Evolutionary conservation across 352 stramenopile species (phyloP).

Genomic region (Phytophthora citricola): DNA sequence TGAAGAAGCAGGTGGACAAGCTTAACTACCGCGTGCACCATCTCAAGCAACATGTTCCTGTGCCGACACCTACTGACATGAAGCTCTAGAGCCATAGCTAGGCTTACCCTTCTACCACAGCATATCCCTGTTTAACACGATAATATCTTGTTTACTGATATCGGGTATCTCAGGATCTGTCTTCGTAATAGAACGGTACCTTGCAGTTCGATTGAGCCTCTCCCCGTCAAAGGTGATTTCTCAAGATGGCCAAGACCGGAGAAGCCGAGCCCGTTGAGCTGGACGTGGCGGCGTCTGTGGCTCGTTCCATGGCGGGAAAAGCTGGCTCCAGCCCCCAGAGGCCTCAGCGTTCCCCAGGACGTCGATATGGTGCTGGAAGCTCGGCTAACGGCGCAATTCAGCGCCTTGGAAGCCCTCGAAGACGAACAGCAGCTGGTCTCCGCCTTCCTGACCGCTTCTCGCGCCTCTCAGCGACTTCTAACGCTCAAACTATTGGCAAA

Average conservation of each 20-base stretch:
- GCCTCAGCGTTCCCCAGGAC: neutral
- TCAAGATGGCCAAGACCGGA: slow-evolving; percentile 40
- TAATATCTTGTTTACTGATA: slow-evolving; percentile 2
- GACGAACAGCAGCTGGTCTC: slow-evolving; percentile 42
- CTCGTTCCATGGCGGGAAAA: slow-evolving; percentile 1
- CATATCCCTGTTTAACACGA: slow-evolving; percentile 14
- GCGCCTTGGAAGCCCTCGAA: slow-evolving; percentile 1
- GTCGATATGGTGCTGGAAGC: slow-evolving; percentile 47
- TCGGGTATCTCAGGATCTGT: slow-evolving; percentile 6
- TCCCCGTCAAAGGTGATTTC: slow-evolving; percentile 30
- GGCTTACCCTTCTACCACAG: neutral
- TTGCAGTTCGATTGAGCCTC: slow-evolving; percentile 15
- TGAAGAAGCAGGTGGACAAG: slow-evolving; percentile 80
- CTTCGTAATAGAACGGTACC: neutral
- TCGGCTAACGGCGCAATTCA: slow-evolving; percentile 55
- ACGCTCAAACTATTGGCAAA: slow-evolving; percentile 37
- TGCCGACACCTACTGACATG: slow-evolving; percentile 41
- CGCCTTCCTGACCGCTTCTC: slow-evolving; percentile 46
- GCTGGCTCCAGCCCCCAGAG: neutral
- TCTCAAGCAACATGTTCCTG: slow-evolving; percentile 72
- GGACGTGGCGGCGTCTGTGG: slow-evolving; percentile 24
- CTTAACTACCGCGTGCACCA: slow-evolving; percentile 83
- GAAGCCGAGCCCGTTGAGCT: slow-evolving; percentile 29
- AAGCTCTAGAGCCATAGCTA: slow-evolving; percentile 14
- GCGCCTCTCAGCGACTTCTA: slow-evolving; percentile 49